Evolutionary conservation across 345 rosid species (phyloP).

Genomic region (Bretschneidera sinensis): DNA sequence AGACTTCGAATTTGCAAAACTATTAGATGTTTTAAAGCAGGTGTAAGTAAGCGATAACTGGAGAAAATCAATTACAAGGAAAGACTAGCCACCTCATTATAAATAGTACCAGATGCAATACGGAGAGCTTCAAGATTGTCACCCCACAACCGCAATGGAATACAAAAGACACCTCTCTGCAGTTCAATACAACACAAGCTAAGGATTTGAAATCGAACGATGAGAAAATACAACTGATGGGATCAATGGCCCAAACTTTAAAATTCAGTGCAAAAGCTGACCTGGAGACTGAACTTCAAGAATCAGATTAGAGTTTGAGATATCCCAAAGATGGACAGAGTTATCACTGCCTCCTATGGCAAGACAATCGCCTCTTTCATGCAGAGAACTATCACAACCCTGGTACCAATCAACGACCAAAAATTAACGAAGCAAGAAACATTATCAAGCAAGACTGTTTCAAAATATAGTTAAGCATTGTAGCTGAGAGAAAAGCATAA

Average conservation of each 20-base stretch:
- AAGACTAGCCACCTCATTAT: slow-evolving; percentile 61
- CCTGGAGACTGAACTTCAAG: slow-evolving; percentile 78
- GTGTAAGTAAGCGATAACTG: no score
- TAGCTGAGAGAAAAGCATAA: background rate
- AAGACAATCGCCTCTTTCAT: slow-evolving; percentile 36
- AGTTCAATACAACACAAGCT: slow-evolving; percentile 13
- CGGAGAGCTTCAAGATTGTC: slow-evolving; percentile 52
- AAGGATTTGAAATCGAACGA: background rate
- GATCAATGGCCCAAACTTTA: background rate
- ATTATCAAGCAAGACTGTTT: background rate
- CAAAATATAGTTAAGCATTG: background rate
- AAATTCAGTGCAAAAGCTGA: slow-evolving; percentile 18
- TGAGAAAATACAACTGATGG: background rate
- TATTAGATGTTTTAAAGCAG: no score
- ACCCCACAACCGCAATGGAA: slow-evolving; percentile 88
- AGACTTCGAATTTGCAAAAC: no score
- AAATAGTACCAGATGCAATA: slow-evolving; percentile 88
- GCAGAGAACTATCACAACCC: slow-evolving; percentile 25
- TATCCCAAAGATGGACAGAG: slow-evolving; percentile 64
- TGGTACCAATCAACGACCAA: slow-evolving; percentile 16
- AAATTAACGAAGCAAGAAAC: slow-evolving; percentile 9
- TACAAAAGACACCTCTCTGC: slow-evolving; percentile 84
- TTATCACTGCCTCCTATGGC: slow-evolving; percentile 88
- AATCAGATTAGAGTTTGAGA: slow-evolving; percentile 34
- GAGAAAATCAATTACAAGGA: background rate